phyloP scores from a whole-genome alignment of 768 basidiomycete genomes.

The Daedaleopsis sinensis region DNA sequence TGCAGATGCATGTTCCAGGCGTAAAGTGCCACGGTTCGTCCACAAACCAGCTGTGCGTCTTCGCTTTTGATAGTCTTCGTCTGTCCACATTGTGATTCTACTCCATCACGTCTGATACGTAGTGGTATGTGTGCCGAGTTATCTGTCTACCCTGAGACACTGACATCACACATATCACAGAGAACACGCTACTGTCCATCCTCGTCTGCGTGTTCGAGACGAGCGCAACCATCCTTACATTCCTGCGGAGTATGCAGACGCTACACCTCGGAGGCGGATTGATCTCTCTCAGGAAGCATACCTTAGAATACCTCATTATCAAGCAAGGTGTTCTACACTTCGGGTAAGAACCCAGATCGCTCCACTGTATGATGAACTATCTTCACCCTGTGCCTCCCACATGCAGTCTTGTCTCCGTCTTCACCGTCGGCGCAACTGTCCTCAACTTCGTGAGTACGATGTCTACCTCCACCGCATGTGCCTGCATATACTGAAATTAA shows the following conservation, averaged over 20 bases:
- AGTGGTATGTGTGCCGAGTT: too few relatives aligned
- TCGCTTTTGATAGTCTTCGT: neutral
- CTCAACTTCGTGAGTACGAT: conserved; percentile 17
- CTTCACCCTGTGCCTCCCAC: neutral
- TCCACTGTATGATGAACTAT: too few relatives aligned
- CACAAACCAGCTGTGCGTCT: conserved; percentile 21
- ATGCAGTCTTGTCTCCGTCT: conserved; percentile 12
- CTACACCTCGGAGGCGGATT: conserved; percentile 1
- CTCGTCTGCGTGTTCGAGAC: conserved; percentile 26
- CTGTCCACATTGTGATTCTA: too few relatives aligned
- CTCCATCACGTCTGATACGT: too few relatives aligned
- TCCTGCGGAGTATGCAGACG: conserved; percentile 22
- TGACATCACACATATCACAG: conserved; percentile 7
- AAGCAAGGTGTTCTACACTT: conserved; percentile 14
- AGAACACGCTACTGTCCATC: conserved; percentile 22
- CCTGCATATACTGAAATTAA: too few relatives aligned
- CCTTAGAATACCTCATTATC: conserved; percentile 12
- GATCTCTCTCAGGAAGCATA: neutral
- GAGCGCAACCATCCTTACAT: conserved; percentile 19
- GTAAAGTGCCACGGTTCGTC: conserved; percentile 19
- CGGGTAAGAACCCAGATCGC: neutral
- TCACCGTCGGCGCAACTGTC: conserved; percentile 18
- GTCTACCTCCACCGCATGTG: neutral
- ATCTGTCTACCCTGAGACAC: neutral
- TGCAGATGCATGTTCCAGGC: conserved; percentile 27